Conservation (phyloP, 2,329 filamentous ascomycete species). For the Fusarium tricinctum region DNA sequence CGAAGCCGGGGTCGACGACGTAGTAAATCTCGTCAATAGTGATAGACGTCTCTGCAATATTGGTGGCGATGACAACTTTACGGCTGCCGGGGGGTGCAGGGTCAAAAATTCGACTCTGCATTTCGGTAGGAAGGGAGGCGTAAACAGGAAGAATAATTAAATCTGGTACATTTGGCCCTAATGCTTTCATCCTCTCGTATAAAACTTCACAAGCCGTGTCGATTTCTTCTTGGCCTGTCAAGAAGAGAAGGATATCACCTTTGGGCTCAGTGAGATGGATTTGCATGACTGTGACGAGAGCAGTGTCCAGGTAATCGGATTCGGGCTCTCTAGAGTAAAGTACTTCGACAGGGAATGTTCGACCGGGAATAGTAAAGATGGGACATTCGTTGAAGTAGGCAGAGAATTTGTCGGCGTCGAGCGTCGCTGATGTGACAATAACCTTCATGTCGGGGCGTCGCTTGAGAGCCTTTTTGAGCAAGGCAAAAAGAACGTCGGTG, state of each 20-base stretch:
- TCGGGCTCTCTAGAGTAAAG: slow-evolving; percentile 96
- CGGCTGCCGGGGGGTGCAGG: slow-evolving; percentile 86
- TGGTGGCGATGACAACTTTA: slow-evolving; percentile 97
- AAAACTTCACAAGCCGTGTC: slow-evolving; percentile 94
- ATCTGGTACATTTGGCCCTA: slow-evolving; percentile 91
- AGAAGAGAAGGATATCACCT: slow-evolving; percentile 95
- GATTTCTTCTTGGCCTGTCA: slow-evolving; percentile 98
- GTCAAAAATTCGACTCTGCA: slow-evolving; percentile 95
- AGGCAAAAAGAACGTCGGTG: slow-evolving; percentile 93
- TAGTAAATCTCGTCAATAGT: slow-evolving; percentile 99
- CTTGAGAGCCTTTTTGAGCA: slow-evolving; percentile 94
- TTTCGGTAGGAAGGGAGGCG: slow-evolving; percentile 90
- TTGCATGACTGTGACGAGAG: slow-evolving; percentile 97
- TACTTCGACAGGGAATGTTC: slow-evolving; percentile 95
- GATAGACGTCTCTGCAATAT: slow-evolving; percentile 97
- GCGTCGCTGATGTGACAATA: slow-evolving; percentile 95
- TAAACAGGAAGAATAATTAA: slow-evolving; percentile 97
- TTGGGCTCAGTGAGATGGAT: slow-evolving; percentile 93
- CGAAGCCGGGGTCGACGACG: slow-evolving; percentile 96
- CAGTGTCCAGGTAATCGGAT: slow-evolving; percentile 93
- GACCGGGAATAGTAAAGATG: slow-evolving; percentile 95
- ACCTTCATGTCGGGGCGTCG: slow-evolving; percentile 89
- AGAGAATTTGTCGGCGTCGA: slow-evolving; percentile 98
- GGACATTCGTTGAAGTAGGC: slow-evolving; percentile 96
- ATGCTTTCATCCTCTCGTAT: slow-evolving; percentile 94